Evolutionary conservation across 495 filamentous ascomycete genomes (phyloP), one percentile per base, ranked within the genome.

Genomic region (Staphylotrichum longicolle): DNA sequence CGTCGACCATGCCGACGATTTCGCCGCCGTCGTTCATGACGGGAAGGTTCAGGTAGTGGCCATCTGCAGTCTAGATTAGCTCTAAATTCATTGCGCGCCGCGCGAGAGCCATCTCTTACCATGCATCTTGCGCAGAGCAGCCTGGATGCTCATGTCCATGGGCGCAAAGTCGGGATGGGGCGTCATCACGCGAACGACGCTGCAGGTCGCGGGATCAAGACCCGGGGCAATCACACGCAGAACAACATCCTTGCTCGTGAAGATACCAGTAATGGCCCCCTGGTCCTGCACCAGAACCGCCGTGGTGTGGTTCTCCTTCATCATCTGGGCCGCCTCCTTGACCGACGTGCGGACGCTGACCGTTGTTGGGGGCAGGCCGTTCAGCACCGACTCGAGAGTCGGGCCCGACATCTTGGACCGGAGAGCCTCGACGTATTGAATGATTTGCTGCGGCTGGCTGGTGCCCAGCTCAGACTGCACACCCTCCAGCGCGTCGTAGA

Each of bases 1-100:
- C 94, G 75, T 98, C 94, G 7, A 98, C 94, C 94, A 98, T 98
- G 62, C 94, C 94, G 34, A 98, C 93, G 72, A 98, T 98, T 71
- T 98, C 95, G 63, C 93, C 95, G 54, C 82, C 80, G 57, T 96
- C 91, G 74, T 97, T 97, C 94, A 98, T 98, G 39, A 98, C 94
- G 8, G 94, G 94, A 33, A 98, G 80, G 72, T 98, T 98, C 30
- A 98, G 85, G 68, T 98, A 98, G 74, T 98, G 94, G 32, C 94
- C 94, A 82, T 98, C 94, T 94, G 12, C 20, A 0, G 27, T 35
- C n/a, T 4, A 7, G 8, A 37, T 64, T 47, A 65, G 57, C 37
- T 46, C 2, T 39, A 0, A 5, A 12, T 4, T 53, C 54, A 14
- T 32, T 54, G 4, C 6, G 9, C 14, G 1, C 53, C 44, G 2